These are phyloP conservation scores for Eutypella sp. DNA, from an alignment of 2,329 filamentous ascomycete species.

Conservation along the genomic window DNA sequence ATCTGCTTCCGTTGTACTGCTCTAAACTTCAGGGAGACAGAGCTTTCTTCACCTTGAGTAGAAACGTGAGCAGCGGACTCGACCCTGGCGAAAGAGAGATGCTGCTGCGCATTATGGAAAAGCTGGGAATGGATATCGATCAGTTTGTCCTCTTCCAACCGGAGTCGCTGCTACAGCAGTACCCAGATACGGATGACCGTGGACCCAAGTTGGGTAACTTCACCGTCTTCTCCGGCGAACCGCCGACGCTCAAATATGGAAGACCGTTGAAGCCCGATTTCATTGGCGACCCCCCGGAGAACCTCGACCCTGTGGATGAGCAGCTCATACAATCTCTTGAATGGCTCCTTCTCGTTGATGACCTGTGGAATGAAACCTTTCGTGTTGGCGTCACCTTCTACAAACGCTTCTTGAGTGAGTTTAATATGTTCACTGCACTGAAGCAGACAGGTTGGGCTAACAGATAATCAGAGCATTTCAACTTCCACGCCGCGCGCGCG, in stretches of 20 bases:
- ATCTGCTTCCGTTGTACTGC: slow-evolving; percentile 83
- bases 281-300: slow-evolving; percentile 55
- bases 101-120: slow-evolving; percentile 69
- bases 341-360: slow-evolving; percentile 75
- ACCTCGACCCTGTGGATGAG: slow-evolving; percentile 58
- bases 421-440: not conserved
- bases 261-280: slow-evolving; percentile 67
- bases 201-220: slow-evolving; percentile 42
- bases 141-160: slow-evolving; percentile 70
- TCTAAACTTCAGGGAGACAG: slow-evolving; percentile 65
- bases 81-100: slow-evolving; percentile 59
- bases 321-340: slow-evolving; percentile 73
- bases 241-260: slow-evolving; percentile 52
- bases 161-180: slow-evolving; percentile 44
- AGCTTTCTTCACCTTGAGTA: slow-evolving; percentile 66
- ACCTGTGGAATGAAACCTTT: slow-evolving; percentile 68
- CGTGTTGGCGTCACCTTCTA: slow-evolving; percentile 67
- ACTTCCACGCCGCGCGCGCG: slow-evolving; percentile 50
- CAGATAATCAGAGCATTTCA: slow-evolving; percentile 37
- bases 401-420: slow-evolving; percentile 77
- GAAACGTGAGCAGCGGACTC: slow-evolving; percentile 69
- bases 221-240: slow-evolving; percentile 42
- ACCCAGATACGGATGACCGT: slow-evolving; percentile 30
- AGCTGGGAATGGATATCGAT: slow-evolving; percentile 66
- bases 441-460: slow-evolving; percentile 2